Evolutionary conservation across 2,329 filamentous ascomycete species (phyloP).

Genomic region (Arthrinium puccinioides): DNA sequence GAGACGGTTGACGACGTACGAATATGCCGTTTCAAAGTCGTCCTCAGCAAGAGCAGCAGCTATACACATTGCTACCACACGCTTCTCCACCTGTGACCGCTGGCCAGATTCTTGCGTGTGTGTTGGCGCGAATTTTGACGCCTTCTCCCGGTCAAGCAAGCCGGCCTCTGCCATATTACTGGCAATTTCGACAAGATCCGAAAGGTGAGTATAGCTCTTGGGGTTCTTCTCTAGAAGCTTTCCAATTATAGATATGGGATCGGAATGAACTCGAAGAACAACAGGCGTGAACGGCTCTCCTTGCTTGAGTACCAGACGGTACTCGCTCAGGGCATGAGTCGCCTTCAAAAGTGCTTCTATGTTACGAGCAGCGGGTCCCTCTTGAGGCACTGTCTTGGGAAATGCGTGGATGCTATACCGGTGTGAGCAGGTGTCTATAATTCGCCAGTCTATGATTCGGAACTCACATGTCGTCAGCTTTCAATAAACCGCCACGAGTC

Average conservation of each 20-base stretch:
- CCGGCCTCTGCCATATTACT: conserved; percentile 58
- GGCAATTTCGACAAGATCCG: conserved; percentile 65
- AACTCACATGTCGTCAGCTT: conserved; percentile 65
- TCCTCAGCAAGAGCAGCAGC: conserved; percentile 69
- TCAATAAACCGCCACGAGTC: conserved; percentile 68
- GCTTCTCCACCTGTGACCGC: conserved; percentile 45
- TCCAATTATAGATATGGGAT: conserved; percentile 65
- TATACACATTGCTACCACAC: conserved; percentile 74
- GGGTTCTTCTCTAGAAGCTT: conserved; percentile 72
- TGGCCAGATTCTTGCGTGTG: conserved; percentile 11
- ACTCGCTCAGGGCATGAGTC: conserved; percentile 69
- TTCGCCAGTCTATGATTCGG: neutral
- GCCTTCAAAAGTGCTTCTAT: conserved; percentile 61
- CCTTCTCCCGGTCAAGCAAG: conserved; percentile 29
- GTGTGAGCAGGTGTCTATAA: too few relatives aligned
- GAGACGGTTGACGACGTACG: conserved; percentile 69
- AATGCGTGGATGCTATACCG: conserved; percentile 54
- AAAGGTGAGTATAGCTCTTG: conserved; percentile 65
- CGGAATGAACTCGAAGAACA: conserved; percentile 66
- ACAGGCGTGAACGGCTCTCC: conserved; percentile 75
- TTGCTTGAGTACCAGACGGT: conserved; percentile 70
- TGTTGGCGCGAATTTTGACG: neutral
- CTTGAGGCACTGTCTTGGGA: conserved; percentile 45
- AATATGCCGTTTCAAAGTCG: conserved; percentile 82
- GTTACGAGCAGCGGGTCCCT: conserved; percentile 42